A percentile compares a stretch with the other conserved stretches of the same genome.
These are phyloP conservation scores for Metschnikowia noctiluminum DNA, from an alignment of 805 yeast genomes.

Conservation along the genomic window DNA sequence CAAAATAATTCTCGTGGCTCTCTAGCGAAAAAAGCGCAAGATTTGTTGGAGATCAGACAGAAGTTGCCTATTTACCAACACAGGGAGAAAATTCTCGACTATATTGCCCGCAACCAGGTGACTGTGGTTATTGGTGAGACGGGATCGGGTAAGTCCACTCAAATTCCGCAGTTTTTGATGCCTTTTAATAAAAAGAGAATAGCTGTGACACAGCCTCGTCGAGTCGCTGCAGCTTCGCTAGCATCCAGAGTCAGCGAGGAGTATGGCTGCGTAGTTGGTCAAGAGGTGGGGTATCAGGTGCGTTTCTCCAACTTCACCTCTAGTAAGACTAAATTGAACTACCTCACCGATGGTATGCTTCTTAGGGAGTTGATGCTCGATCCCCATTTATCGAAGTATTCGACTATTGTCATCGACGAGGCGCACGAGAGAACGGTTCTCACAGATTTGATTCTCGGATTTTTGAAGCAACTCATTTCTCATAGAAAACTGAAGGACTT, in stretches of 20 bases:
- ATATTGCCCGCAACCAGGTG: constrained; percentile 56
- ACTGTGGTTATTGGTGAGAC: constrained; percentile 92
- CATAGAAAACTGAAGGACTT: constrained; percentile 53
- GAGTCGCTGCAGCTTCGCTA: constrained; percentile 94
- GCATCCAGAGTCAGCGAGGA: constrained; percentile 93
- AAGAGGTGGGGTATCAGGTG: constrained; percentile 87
- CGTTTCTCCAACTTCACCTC: constrained; percentile 75
- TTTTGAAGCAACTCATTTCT: constrained; percentile 63
- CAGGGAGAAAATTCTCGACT: constrained; percentile 56
- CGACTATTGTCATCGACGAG: constrained; percentile 84
- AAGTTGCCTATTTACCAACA: constrained; percentile 76
- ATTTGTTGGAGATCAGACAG: constrained; percentile 50
- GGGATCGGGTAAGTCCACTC: constrained; percentile 97
- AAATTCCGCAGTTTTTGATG: constrained; percentile 88
- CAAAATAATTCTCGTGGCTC: constrained; percentile 2
- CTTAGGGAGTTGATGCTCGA: constrained; percentile 86
- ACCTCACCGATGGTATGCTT: constrained; percentile 96
- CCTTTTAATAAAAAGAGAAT: constrained; percentile 51
- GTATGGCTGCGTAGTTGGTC: constrained; percentile 71
- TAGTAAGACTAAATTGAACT: constrained; percentile 66
- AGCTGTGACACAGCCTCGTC: constrained; percentile 95
- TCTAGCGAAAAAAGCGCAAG: constrained; percentile 34
- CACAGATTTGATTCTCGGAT: constrained; percentile 87
- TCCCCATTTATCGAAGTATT: constrained; percentile 57
- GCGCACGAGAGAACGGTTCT: constrained; percentile 96